phyloP scores from a whole-genome alignment of 2,329 filamentous ascomycete genomes.

The Xylariales sp. region DNA sequence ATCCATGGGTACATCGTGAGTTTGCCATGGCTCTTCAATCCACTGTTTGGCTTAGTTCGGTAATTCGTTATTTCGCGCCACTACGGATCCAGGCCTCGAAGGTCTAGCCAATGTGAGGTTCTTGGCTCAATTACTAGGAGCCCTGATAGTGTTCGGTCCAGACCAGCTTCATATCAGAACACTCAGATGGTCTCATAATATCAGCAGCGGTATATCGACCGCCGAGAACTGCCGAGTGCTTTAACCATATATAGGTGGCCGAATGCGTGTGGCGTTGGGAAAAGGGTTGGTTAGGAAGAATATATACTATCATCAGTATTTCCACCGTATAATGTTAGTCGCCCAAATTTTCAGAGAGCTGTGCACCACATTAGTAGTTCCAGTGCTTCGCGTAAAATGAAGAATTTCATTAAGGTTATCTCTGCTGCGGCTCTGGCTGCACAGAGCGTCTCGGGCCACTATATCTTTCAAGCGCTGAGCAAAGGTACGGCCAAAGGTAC shows the following conservation, averaged over 20 bases:
- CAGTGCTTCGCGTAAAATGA: conserved; percentile 46
- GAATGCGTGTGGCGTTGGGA: background rate
- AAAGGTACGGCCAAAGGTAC: conserved; percentile 50
- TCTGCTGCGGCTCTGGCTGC: conserved; percentile 49
- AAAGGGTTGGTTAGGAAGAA: background rate
- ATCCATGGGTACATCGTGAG: conserved; percentile 1
- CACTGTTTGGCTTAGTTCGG: conserved; percentile 14
- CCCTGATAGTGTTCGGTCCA: conserved; percentile 11
- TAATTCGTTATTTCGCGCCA: conserved; percentile 10
- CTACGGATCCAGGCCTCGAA: conserved; percentile 15
- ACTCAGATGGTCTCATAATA: conserved; percentile 7
- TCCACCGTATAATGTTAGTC: conserved; percentile 6
- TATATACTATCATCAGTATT: conserved; percentile 27
- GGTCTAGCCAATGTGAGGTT: background rate
- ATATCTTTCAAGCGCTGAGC: conserved; percentile 55
- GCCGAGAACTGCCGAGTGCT: conserved; percentile 26
- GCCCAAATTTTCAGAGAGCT: background rate
- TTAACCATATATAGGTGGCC: background rate
- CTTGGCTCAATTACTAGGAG: conserved; percentile 18
- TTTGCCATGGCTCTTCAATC: conserved; percentile 4
- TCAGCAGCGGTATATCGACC: conserved; percentile 23
- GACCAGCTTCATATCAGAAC: conserved; percentile 12
- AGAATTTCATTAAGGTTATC: conserved; percentile 45
- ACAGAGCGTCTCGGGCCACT: conserved; percentile 53
- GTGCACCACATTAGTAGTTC: background rate